Percentiles rank a stretch among this genome's conserved stretches.
These are phyloP conservation scores for Antitrichia curtipendula DNA, from an alignment of 225 moss, liverwort and hornwort species.

Conservation along the genomic window DNA sequence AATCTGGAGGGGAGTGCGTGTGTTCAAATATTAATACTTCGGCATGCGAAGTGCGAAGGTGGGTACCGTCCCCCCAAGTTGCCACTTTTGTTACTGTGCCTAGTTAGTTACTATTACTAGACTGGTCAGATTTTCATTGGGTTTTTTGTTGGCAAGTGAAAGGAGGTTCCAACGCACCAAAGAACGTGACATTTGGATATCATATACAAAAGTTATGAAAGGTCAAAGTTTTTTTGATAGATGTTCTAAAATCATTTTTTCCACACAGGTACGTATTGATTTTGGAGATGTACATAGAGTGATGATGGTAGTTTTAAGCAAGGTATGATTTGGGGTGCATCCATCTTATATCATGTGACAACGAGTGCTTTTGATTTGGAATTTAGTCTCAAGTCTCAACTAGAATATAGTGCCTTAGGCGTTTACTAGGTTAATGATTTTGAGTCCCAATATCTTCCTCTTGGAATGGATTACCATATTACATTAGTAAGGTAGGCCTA, in stretches of 20 bases:
- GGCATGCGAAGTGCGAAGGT: neutral
- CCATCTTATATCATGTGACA: neutral
- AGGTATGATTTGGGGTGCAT: fast-evolving
- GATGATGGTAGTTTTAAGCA: neutral
- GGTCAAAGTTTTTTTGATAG: neutral
- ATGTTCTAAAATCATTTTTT: neutral
- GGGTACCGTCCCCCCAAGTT: neutral
- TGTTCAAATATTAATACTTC: neutral
- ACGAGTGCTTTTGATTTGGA: no score
- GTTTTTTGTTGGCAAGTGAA: neutral
- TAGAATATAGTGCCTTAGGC: no score
- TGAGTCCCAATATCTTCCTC: no score
- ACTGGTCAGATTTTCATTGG: fast-evolving
- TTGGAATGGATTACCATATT: no score
- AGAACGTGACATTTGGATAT: neutral
- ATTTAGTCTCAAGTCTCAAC: no score
- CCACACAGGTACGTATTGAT: neutral
- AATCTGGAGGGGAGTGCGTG: neutral
- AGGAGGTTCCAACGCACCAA: neutral
- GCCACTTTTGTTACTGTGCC: fast-evolving
- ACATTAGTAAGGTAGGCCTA: no score
- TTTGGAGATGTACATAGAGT: fast-evolving
- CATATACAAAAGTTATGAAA: neutral
- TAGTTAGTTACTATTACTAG: neutral
- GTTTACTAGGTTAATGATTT: no score